These are phyloP conservation scores for Leccinum pellstonianum DNA, from an alignment of 768 basidiomycete genomes.

Conservation along the genomic window DNA sequence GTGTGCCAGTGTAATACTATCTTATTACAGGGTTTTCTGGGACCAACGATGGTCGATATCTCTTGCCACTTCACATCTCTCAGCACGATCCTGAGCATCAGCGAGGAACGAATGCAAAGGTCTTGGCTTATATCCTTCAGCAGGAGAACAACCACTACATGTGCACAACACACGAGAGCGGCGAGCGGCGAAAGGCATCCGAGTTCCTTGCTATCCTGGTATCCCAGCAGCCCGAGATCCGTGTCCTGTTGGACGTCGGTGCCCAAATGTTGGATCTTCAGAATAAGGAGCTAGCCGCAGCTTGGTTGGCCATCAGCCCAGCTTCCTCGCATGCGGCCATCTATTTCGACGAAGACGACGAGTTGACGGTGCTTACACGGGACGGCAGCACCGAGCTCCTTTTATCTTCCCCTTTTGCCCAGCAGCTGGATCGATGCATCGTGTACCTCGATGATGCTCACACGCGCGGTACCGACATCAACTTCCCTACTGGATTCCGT, in stretches of 20 bases:
- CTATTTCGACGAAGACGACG: slow-evolving; percentile 35
- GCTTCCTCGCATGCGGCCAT: slow-evolving; percentile 26
- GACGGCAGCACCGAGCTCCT: slow-evolving; percentile 32
- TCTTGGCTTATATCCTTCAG: slow-evolving; percentile 31
- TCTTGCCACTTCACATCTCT: slow-evolving; percentile 35
- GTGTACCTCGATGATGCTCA: slow-evolving; percentile 42
- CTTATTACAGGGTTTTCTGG: slow-evolving; percentile 36
- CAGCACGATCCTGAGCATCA: slow-evolving; percentile 31
- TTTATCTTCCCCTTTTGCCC: slow-evolving; percentile 32
- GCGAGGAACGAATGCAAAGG: slow-evolving; percentile 46
- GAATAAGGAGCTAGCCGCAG: slow-evolving; percentile 39
- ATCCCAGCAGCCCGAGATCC: slow-evolving; percentile 36
- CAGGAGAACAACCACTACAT: slow-evolving; percentile 22
- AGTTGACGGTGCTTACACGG: slow-evolving; percentile 32
- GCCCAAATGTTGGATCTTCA: slow-evolving; percentile 54
- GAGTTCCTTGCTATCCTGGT: slow-evolving; percentile 33
- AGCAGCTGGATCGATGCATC: slow-evolving; percentile 36
- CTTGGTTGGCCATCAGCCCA: slow-evolving; percentile 38
- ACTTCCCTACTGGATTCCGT: slow-evolving; percentile 32
- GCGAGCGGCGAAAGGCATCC: slow-evolving; percentile 14
- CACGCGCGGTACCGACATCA: slow-evolving; percentile 40
- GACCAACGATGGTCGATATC: slow-evolving; percentile 41
- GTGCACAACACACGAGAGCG: slow-evolving; percentile 5
- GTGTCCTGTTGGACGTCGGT: slow-evolving; percentile 54
- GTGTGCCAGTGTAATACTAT: neutral